Percentiles rank a stretch among this genome's conserved stretches.
Evolutionary conservation across 1,284 basidiomycete species (phyloP).

Genomic region (Marasmius sp.): DNA sequence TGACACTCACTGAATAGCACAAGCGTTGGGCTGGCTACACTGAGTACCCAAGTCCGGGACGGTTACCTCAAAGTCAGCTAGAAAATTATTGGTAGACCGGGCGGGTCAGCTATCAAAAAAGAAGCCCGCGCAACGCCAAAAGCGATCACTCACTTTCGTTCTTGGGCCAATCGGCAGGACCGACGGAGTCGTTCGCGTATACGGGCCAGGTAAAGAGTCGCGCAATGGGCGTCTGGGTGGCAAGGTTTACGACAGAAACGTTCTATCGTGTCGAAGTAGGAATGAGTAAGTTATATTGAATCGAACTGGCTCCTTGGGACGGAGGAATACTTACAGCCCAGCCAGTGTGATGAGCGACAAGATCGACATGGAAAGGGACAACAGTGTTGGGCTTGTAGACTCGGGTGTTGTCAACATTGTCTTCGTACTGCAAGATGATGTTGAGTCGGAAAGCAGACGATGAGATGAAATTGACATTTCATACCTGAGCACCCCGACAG

Average conservation of each 20-base stretch:
- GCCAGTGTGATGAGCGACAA: constrained; percentile 35
- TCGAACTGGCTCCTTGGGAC: background rate
- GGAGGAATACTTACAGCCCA: constrained; percentile 26
- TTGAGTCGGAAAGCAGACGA: background rate
- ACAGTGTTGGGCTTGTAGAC: constrained; percentile 27
- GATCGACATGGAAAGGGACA: constrained; percentile 31
- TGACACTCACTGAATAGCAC: constrained; percentile 34
- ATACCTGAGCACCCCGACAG: constrained; percentile 33
- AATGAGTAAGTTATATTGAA: too few species aligned
- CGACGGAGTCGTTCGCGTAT: constrained; percentile 32
- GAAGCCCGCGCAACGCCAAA: background rate
- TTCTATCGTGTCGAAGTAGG: constrained; percentile 19
- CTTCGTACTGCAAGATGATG: constrained; percentile 24
- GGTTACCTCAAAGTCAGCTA: constrained; percentile 34
- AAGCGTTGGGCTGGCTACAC: constrained; percentile 21
- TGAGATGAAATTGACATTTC: background rate
- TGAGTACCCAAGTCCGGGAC: constrained; percentile 32
- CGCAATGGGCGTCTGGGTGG: constrained; percentile 28
- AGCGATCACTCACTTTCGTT: constrained; percentile 29
- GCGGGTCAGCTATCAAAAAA: background rate
- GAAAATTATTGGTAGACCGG: background rate
- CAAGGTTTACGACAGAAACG: constrained; percentile 32
- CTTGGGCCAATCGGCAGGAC: constrained; percentile 30
- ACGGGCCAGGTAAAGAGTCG: constrained; percentile 34
- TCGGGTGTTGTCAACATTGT: constrained; percentile 30